Conservation (phyloP, 441 rosid genomes). For the Populus hybrid region DNA sequence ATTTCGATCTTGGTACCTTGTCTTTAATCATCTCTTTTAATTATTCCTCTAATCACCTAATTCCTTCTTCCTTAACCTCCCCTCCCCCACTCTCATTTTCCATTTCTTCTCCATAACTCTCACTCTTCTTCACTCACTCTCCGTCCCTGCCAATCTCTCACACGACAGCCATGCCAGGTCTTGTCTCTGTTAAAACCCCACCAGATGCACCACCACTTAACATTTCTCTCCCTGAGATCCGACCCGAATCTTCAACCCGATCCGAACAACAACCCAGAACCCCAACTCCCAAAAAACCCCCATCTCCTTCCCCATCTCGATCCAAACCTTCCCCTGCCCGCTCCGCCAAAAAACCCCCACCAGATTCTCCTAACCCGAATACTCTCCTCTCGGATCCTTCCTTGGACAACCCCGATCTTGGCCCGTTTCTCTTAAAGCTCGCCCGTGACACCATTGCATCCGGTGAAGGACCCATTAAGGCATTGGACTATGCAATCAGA, state of each 20-base stretch:
- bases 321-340: conserved; percentile 81
- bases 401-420: conserved; percentile 97
- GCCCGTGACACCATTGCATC: conserved; percentile 93
- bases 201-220: conserved; percentile 64
- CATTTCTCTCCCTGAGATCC: conserved; percentile 56
- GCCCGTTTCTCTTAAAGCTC: conserved; percentile 87
- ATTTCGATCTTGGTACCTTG: conserved; percentile 21
- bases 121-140: not conserved
- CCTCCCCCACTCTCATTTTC: conserved; percentile 18
- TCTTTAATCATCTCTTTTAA: conserved; percentile 3
- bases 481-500: conserved; percentile 83
- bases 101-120: conserved; percentile 12
- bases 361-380: conserved; percentile 46
- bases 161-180: conserved; percentile 67
- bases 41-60: not conserved
- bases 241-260: conserved; percentile 33
- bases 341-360: conserved; percentile 65
- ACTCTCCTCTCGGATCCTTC: conserved; percentile 47
- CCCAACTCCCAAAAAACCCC: conserved; percentile 28
- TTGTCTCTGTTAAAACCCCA: conserved; percentile 79
- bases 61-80: not conserved
- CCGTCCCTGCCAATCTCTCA: not conserved
- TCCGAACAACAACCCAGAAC: conserved; percentile 41
- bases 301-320: conserved; percentile 63
- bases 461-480: conserved; percentile 85